phyloP scores from a whole-genome alignment of 352 stramenopile species.

The Blastocystis sp. region DNA sequence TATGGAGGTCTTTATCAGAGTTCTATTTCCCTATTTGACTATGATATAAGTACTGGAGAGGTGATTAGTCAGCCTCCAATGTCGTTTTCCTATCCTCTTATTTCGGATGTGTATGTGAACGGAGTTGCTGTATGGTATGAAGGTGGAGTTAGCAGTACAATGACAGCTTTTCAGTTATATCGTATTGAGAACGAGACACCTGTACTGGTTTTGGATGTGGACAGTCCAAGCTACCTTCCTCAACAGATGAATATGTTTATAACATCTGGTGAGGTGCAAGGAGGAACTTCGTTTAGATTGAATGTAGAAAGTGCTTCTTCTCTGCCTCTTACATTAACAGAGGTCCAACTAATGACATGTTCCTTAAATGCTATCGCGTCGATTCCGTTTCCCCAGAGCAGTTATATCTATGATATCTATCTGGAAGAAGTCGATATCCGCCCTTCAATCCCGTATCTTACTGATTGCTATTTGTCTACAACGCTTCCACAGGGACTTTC shows the following conservation, averaged over 20 bases:
- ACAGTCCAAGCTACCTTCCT: background rate
- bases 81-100: background rate
- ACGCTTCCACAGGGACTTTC: conserved; percentile 25
- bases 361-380: background rate
- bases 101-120: background rate
- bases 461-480: background rate
- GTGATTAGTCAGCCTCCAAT: background rate
- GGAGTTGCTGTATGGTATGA: background rate
- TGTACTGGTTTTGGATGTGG: background rate
- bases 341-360: background rate
- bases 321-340: background rate
- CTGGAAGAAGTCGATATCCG: background rate
- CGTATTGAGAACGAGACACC: background rate
- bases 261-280: background rate
- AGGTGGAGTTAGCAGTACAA: background rate
- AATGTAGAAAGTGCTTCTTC: background rate
- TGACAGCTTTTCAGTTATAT: background rate
- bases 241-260: background rate
- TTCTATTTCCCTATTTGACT: background rate
- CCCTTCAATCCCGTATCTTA: background rate
- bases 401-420: background rate
- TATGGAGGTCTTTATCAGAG: background rate
- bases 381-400: background rate
- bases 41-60: background rate
- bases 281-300: background rate